Percentiles rank a stretch among this genome's conserved stretches.
phyloP scores from a whole-genome alignment of 2,329 filamentous ascomycete genomes.

The Fusarium sp. region DNA sequence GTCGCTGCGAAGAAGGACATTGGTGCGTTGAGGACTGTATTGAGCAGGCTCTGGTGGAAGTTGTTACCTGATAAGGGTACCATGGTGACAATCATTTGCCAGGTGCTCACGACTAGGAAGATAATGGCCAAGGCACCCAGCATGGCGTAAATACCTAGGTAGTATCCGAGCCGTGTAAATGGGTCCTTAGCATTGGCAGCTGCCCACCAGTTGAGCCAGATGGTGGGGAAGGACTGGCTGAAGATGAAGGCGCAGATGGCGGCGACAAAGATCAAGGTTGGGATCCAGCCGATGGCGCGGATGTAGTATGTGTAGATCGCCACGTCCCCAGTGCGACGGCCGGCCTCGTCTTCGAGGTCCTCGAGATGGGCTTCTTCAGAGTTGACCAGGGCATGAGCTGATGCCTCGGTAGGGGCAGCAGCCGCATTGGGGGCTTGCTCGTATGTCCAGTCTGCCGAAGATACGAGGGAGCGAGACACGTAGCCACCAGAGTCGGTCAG shows the following conservation, averaged over 20 bases:
- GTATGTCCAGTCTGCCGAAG: not conserved
- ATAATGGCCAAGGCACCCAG: conserved; percentile 30
- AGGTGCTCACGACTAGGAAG: conserved; percentile 34
- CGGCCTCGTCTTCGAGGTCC: not conserved
- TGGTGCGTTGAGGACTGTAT: conserved; percentile 44
- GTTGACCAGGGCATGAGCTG: not conserved
- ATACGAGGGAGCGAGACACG: conserved; percentile 11
- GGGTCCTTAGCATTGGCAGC: conserved; percentile 32
- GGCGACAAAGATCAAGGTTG: conserved; percentile 30
- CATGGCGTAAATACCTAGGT: conserved; percentile 39
- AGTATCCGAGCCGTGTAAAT: conserved; percentile 33
- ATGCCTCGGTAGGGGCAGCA: not conserved
- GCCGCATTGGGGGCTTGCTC: not conserved
- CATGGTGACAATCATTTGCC: conserved; percentile 45
- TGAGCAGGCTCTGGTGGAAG: conserved; percentile 37
- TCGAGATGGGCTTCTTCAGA: conserved; percentile 14
- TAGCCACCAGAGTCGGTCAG: conserved; percentile 17
- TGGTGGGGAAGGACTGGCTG: conserved; percentile 42
- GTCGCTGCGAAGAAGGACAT: conserved; percentile 50
- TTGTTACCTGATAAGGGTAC: conserved; percentile 36
- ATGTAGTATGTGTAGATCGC: conserved; percentile 44
- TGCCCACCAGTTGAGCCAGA: conserved; percentile 45
- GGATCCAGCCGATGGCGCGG: conserved; percentile 42
- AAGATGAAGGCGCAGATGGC: conserved; percentile 42
- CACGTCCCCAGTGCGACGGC: conserved; percentile 32